These are phyloP conservation scores for Cornus suecica DNA, from an alignment of 148 eudicot species.

Conservation along the genomic window DNA sequence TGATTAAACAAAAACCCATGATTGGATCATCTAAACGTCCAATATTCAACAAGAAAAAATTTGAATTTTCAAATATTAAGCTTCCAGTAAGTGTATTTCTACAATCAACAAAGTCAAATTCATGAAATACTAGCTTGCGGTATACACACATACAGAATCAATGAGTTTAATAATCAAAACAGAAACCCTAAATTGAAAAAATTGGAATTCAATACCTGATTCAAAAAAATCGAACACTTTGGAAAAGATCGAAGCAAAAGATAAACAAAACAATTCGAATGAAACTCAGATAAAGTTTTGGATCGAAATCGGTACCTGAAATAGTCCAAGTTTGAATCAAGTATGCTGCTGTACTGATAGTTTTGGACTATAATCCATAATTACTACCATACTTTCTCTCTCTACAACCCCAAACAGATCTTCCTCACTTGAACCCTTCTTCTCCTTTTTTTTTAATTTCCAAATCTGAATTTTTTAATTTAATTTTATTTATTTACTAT, in stretches of 20 bases:
- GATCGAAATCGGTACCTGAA: background rate
- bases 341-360: background rate
- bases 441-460: background rate
- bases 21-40: constrained; percentile 1
- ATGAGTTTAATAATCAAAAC: background rate
- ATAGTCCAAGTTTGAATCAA: background rate
- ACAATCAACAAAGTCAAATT: background rate
- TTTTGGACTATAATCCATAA: background rate
- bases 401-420: background rate
- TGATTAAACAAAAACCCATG: background rate
- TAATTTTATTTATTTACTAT: too few species aligned
- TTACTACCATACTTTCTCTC: background rate
- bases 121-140: background rate
- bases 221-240: background rate
- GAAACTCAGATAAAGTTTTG: background rate
- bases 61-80: background rate
- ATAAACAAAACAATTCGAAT: background rate
- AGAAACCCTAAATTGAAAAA: background rate
- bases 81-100: background rate
- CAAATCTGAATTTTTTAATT: too few species aligned
- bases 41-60: too few species aligned
- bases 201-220: background rate
- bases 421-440: background rate
- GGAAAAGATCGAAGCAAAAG: background rate
- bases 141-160: background rate